A percentile compares a stretch with the other conserved stretches of the same genome.
These are phyloP conservation scores for Apiospora arundinis DNA, from an alignment of 2,329 filamentous ascomycete genomes.

Conservation along the genomic window DNA sequence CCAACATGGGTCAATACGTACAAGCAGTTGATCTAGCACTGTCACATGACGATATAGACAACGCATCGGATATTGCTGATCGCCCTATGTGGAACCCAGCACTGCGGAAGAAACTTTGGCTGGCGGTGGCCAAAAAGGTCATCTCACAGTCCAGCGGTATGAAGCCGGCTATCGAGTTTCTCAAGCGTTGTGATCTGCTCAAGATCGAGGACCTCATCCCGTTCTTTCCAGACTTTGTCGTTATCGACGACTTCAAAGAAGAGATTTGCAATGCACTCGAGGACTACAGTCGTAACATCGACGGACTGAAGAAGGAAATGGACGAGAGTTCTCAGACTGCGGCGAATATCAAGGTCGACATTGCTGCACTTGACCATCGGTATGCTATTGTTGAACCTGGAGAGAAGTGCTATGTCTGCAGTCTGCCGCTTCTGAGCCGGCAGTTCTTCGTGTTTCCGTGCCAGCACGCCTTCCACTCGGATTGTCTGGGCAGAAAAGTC, in stretches of 20 bases:
- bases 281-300: slow-evolving; percentile 91
- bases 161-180: slow-evolving; percentile 91
- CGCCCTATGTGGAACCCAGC: slow-evolving; percentile 78
- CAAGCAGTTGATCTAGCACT: slow-evolving; percentile 93
- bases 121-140: slow-evolving; percentile 92
- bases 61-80: slow-evolving; percentile 89
- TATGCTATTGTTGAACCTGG: slow-evolving; percentile 98
- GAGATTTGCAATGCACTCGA: slow-evolving; percentile 95
- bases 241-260: slow-evolving; percentile 99
- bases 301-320: slow-evolving; percentile 89
- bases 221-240: slow-evolving; percentile 97
- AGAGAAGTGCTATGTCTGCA: slow-evolving; percentile 90
- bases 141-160: slow-evolving; percentile 87
- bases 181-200: slow-evolving; percentile 88
- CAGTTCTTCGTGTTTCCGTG: slow-evolving; percentile 99
- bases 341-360: slow-evolving; percentile 88
- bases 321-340: slow-evolving; percentile 91
- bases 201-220: slow-evolving; percentile 97
- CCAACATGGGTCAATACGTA: slow-evolving; percentile 91
- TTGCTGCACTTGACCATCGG: slow-evolving; percentile 81
- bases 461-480: slow-evolving; percentile 96
- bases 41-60: slow-evolving; percentile 86
- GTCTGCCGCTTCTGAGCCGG: slow-evolving; percentile 81
- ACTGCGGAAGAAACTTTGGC: slow-evolving; percentile 92
- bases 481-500: slow-evolving; percentile 87